phyloP scores from a whole-genome alignment of 345 rosid species.

The Adansonia digitata region DNA sequence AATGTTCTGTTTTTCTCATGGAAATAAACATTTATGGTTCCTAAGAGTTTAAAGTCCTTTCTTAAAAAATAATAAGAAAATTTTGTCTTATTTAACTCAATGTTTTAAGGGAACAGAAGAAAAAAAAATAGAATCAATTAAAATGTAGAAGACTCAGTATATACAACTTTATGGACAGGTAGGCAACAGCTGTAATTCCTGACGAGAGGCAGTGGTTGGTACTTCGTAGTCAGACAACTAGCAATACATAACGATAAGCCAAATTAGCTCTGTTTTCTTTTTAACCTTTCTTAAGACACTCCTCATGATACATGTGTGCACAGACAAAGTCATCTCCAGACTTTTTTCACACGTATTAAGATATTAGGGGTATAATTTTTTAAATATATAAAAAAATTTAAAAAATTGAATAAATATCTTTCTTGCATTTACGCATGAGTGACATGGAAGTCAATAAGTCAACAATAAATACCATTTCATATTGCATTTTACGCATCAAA shows the following conservation, averaged over 20 bases:
- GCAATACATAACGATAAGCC: too few relatives aligned
- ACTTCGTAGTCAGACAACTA: too few relatives aligned
- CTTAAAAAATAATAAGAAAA: not conserved
- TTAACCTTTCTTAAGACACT: not conserved
- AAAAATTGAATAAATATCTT: too few relatives aligned
- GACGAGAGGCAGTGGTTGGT: too few relatives aligned
- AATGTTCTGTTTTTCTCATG: not conserved
- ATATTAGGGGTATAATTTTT: too few relatives aligned
- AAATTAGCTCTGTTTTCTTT: not conserved
- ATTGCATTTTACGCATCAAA: not conserved
- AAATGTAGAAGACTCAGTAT: too few relatives aligned
- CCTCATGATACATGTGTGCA: not conserved
- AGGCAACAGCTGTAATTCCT: too few relatives aligned
- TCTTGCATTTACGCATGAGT: too few relatives aligned
- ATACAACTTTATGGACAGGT: too few relatives aligned
- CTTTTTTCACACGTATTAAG: too few relatives aligned
- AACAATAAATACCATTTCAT: not conserved
- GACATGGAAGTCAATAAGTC: too few relatives aligned
- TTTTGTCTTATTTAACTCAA: not conserved
- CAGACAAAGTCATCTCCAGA: not conserved
- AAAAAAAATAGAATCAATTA: not conserved
- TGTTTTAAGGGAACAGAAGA: not conserved
- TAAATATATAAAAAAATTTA: too few relatives aligned
- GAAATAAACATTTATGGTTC: not conserved
- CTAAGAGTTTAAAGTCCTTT: not conserved